A percentile compares a stretch with the other conserved stretches of the same genome.
Evolutionary conservation across 176 grass and related monocot genomes (phyloP).

Genomic region (Oryza brachyantha): DNA sequence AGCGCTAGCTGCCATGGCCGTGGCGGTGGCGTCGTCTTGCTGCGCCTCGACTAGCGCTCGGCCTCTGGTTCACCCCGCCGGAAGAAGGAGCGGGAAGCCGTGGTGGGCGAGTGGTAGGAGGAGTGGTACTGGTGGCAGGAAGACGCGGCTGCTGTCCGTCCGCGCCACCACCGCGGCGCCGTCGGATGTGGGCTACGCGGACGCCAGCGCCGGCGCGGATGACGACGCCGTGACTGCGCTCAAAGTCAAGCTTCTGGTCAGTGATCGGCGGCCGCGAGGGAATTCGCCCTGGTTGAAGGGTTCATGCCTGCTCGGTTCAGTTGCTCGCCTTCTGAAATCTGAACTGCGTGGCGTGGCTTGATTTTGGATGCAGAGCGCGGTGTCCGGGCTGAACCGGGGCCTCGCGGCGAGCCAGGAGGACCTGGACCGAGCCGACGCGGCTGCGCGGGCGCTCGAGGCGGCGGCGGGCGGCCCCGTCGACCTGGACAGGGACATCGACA

Average conservation of each 20-base stretch:
- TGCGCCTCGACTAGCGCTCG: constrained; percentile 29
- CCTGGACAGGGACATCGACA: constrained; percentile 55
- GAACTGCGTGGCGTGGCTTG: not conserved
- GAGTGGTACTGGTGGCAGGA: not conserved
- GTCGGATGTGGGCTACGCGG: constrained; percentile 1
- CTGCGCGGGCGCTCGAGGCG: constrained; percentile 64
- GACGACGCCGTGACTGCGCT: constrained; percentile 31
- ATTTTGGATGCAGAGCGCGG: constrained; percentile 52
- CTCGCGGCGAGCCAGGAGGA: constrained; percentile 80
- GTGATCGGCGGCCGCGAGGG: not conserved
- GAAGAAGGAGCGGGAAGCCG: not conserved
- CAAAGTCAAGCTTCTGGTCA: constrained; percentile 63
- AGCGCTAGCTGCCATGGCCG: constrained; percentile 26
- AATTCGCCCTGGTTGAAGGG: too few species aligned
- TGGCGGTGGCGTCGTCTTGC: constrained; percentile 29
- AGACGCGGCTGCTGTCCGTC: not conserved
- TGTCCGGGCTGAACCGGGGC: constrained; percentile 85
- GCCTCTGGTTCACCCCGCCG: not conserved
- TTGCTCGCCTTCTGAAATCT: not conserved
- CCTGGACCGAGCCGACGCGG: constrained; percentile 62
- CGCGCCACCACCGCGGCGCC: constrained; percentile 31
- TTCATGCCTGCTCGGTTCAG: not conserved
- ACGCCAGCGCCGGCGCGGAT: not conserved
- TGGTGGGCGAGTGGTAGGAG: not conserved
- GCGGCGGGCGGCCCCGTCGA: constrained; percentile 40